Conservation (phyloP, 2,329 filamentous ascomycete species). For the Beauveria brongniartii region DNA sequence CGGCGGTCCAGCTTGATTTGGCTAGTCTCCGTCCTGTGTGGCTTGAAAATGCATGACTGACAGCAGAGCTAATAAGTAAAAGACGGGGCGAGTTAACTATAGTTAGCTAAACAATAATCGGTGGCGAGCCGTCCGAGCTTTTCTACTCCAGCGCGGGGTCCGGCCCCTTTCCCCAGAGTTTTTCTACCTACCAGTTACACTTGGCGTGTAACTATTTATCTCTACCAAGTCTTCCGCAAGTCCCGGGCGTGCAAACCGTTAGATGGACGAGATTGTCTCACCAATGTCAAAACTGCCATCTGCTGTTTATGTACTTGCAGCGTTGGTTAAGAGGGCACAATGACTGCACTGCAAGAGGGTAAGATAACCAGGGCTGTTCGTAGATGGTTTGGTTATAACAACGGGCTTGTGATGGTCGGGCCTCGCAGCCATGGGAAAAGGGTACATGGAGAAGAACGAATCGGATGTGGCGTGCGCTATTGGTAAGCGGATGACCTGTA, state of each 20-base stretch:
- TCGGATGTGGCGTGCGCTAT: not conserved
- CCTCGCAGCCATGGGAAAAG: not conserved
- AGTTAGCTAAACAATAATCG: not conserved
- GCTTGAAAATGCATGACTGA: not conserved
- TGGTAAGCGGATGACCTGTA: not conserved
- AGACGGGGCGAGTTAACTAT: not conserved
- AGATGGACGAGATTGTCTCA: no score
- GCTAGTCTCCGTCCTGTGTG: constrained; percentile 2
- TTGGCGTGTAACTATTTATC: not conserved
- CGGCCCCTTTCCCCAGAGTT: not conserved
- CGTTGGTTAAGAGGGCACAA: not conserved
- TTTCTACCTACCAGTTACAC: not conserved
- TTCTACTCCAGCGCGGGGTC: not conserved
- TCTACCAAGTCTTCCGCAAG: not conserved
- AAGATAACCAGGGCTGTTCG: not conserved
- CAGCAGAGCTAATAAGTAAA: not conserved
- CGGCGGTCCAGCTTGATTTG: constrained; percentile 2
- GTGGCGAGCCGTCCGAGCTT: not conserved
- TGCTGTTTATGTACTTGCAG: not conserved
- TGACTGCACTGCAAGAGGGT: not conserved
- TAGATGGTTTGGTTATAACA: not conserved
- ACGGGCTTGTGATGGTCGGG: not conserved
- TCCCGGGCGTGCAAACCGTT: not conserved
- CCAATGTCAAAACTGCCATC: not conserved
- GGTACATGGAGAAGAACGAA: no score